Evolutionary conservation across 306 rosid genomes (phyloP), one percentile per base, ranked within the genome.

Genomic region (Acacia melanoxylon): DNA sequence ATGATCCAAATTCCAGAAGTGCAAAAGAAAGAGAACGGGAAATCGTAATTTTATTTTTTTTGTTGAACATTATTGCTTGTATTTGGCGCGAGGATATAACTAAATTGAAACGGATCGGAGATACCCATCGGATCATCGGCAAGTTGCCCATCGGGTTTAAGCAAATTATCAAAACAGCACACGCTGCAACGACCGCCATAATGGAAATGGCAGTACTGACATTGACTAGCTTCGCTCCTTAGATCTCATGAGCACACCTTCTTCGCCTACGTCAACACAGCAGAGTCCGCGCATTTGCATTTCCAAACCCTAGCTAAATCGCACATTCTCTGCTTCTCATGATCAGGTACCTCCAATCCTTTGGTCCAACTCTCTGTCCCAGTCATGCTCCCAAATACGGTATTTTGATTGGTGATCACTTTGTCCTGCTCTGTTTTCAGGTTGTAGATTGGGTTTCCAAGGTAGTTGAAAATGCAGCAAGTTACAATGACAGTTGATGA

Each of bases 401-500:
- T 24, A 59, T 29, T 29, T 29, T 29, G 31, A 29, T 29, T 29
- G 15, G 14, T 59, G 33, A 22, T 10, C 7, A 59, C 29, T 59
- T 22, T 59, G 33, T 59, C 33, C 66, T 59, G 31, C 31, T 59
- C 6, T 59, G 16, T 59, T 24, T 59, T 59, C 66, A 22, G 16
- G 27, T 24, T 59, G 12, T 22, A 12, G 14, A 22, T 59, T 22
- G 33, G 66, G 16, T 22, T 59, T 59, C 31, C 31, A n/a, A 22
- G 66, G 66, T 8, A 24, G 31, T 24, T 59, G 31, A 22, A 59
- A 22, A 59, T 59, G 66, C 33, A 24, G 66, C 66, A 59, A 59
- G 66, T 59, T 59, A 10, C 93, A 0, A 89, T 85, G 44, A 89
- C 95, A 48, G 49, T 96, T 3, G 99, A 93, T 87, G 97, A 96